Percentiles rank a stretch among this genome's conserved stretches.
Conservation (phyloP, 2,329 filamentous ascomycete species). For the Hypoxylon rubiginosum region DNA sequence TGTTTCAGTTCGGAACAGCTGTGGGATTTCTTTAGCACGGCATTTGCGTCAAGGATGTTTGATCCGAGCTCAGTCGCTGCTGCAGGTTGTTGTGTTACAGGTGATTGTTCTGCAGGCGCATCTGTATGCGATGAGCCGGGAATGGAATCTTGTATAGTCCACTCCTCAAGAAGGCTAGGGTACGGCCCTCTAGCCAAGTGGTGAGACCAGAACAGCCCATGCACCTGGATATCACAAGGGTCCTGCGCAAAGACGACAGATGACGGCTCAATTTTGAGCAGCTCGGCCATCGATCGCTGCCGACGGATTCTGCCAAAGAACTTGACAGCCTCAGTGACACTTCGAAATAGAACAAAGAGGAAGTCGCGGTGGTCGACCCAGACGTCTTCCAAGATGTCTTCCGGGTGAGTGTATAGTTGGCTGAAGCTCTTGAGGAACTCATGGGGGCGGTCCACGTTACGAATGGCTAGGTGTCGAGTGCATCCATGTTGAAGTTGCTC, state of each 20-base stretch:
- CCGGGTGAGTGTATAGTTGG: not conserved
- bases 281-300: not conserved
- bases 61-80: not conserved
- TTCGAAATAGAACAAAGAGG: constrained; percentile 22
- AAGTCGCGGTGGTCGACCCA: constrained; percentile 12
- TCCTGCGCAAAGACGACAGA: constrained; percentile 19
- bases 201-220: not conserved
- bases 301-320: constrained; percentile 18
- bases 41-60: not conserved
- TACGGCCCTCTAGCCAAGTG: not conserved
- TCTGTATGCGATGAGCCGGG: not conserved
- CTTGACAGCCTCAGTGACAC: constrained; percentile 1
- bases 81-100: not conserved
- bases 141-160: not conserved
- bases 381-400: constrained; percentile 29
- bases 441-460: not conserved
- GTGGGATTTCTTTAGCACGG: not conserved
- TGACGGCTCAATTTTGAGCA: not conserved
- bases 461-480: constrained; percentile 12
- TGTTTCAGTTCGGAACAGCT: not conserved
- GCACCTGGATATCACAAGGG: constrained; percentile 18
- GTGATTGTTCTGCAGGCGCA: not conserved
- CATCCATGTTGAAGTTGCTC: constrained; percentile 12
- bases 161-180: constrained; percentile 15
- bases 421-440: constrained; percentile 14